Conservation (phyloP, 108 stramenopile genomes). For the Bacterosira constricta region DNA sequence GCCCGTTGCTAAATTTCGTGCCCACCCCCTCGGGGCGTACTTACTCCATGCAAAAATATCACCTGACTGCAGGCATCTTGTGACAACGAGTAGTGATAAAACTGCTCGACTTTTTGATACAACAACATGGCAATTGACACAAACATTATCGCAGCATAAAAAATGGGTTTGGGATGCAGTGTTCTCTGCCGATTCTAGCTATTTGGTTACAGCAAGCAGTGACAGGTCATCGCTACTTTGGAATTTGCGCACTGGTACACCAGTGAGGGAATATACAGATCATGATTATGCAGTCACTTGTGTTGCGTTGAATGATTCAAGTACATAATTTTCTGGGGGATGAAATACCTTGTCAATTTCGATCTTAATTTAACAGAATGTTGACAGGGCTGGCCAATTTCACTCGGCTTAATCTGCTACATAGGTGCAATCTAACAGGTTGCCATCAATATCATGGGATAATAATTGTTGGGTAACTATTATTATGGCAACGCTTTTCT, state of each 20-base stretch:
- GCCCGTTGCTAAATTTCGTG: constrained; percentile 76
- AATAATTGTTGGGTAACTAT: neutral
- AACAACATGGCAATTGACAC: constrained; percentile 76
- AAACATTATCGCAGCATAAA: constrained; percentile 78
- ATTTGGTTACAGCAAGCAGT: constrained; percentile 94
- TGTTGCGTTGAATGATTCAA: constrained; percentile 96
- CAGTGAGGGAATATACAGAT: constrained; percentile 91
- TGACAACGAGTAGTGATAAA: constrained; percentile 92
- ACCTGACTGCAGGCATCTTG: constrained; percentile 85
- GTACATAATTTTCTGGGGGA: constrained; percentile 46
- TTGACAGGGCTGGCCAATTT: too few relatives aligned
- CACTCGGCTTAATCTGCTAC: too few relatives aligned
- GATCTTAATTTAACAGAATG: too few relatives aligned
- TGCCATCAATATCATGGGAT: neutral
- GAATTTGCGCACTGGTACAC: constrained; percentile 92
- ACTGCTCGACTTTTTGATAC: constrained; percentile 92
- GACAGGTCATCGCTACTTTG: constrained; percentile 92
- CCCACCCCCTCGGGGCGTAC: constrained; percentile 77
- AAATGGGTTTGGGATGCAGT: constrained; percentile 98
- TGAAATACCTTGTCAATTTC: too few relatives aligned
- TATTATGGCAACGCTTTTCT: too few relatives aligned
- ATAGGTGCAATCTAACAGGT: too few relatives aligned
- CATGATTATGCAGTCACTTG: constrained; percentile 95
- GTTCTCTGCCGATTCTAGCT: constrained; percentile 96
- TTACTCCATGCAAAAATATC: constrained; percentile 80